A percentile compares a stretch with the other conserved stretches of the same genome.
Conservation (phyloP, 345 rosid species). For the Eucalyptus sp. region DNA sequence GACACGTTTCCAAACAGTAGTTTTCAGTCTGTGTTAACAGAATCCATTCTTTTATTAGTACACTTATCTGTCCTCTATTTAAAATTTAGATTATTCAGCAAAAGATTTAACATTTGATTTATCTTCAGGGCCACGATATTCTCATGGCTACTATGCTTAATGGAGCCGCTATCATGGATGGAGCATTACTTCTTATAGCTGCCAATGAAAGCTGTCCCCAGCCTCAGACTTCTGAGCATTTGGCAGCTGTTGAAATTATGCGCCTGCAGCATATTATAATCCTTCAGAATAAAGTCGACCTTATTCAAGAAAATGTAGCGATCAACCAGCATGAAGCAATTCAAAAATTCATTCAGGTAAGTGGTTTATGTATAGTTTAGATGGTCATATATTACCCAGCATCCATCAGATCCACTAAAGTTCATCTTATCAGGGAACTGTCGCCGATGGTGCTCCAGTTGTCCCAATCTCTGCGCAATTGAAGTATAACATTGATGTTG, state of each 20-base stretch:
- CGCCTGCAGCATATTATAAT: conserved; percentile 85
- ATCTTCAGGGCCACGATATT: conserved; percentile 86
- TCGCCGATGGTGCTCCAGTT: conserved; percentile 82
- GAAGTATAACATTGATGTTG: conserved; percentile 86
- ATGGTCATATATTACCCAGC: neutral
- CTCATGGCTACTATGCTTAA: conserved; percentile 99
- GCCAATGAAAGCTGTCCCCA: conserved; percentile 98
- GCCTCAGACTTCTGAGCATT: conserved; percentile 98
- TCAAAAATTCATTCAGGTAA: conserved; percentile 70
- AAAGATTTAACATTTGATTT: neutral
- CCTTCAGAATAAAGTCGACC: conserved; percentile 95
- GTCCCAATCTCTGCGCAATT: conserved; percentile 95
- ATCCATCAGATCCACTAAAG: neutral
- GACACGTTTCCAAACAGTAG: neutral
- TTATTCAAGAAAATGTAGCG: conserved; percentile 90
- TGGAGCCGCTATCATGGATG: conserved; percentile 99
- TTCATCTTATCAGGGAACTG: conserved; percentile 51
- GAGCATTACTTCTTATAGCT: conserved; percentile 88
- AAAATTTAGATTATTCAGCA: neutral
- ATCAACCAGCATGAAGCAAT: conserved; percentile 87
- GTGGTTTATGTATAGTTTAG: neutral
- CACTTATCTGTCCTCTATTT: neutral
- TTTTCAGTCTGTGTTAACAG: neutral
- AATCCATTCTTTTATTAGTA: neutral
- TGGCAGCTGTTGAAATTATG: conserved; percentile 97